Evolutionary conservation across 1,139 yeast species (phyloP), one percentile per base, ranked within the genome.

Genomic region (Zygoascus meyerae): DNA sequence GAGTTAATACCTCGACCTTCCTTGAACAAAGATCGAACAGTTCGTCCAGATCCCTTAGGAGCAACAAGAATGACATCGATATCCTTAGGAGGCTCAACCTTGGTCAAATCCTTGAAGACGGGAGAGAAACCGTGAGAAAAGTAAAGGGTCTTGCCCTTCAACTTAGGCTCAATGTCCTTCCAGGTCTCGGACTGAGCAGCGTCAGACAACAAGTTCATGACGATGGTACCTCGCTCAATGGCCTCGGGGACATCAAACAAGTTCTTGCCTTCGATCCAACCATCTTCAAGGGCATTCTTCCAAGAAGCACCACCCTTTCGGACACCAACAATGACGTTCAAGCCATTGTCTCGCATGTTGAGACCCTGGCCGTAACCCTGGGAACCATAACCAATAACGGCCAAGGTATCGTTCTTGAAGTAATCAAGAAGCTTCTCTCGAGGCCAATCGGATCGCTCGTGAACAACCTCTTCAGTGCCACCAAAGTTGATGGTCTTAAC

Each of bases 1-100:
- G 98, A 92, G 92, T 92, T 92, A 73, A 92, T 92, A 81, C 98
- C 98, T 78, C 98, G 90, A 71, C 98, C 98, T 79, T 92, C 98
- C 80, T 92, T 90, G 92, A 92, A 92, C 68, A 92, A 79, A 57
- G 97, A 83, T 80, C 98, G 86, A 64, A 92, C 98, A 63, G 98
- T 92, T 79, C 98, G 87, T 76, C 98, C 98, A 58, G 97, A 90
- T 71, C 98, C 98, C 86, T 92, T 92, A 77, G 98, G 98, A 72
- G 98, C 98, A 67, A 92, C 98, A 68, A 92, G 80, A 75, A 92
- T 92, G 63, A 90, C 97, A 69, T 92, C 98, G 64, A 92, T 81
- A 74, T 90, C 86, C 61, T 76, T 73, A 75, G 98, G 98, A 64
- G 96, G 85, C 66, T 81, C 96, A 64, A 92, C 98, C 67, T 89